These are phyloP conservation scores for Trichomonascaceae sp. DNA, from an alignment of 1,139 yeast genomes.

Conservation along the genomic window DNA sequence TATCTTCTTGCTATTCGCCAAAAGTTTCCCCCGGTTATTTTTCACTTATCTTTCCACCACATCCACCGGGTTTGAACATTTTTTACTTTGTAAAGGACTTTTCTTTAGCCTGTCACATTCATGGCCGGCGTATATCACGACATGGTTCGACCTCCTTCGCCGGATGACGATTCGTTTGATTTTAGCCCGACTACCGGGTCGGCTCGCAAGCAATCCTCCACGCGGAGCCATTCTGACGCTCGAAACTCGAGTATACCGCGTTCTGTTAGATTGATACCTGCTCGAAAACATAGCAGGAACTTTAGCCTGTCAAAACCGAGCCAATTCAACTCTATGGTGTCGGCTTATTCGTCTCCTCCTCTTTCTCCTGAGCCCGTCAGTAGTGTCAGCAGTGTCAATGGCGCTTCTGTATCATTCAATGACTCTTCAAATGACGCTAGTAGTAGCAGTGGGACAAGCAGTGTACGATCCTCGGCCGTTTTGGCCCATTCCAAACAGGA, in stretches of 20 bases:
- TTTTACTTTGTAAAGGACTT: not conserved
- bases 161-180: slow-evolving; percentile 32
- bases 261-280: not conserved
- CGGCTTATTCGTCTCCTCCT: slow-evolving; percentile 3
- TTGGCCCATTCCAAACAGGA: not conserved
- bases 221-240: slow-evolving; percentile 3
- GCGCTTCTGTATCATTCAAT: not conserved
- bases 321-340: not conserved
- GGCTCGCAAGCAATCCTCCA: slow-evolving; percentile 64
- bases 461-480: not conserved
- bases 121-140: not conserved
- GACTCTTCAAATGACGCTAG: slow-evolving; percentile 1
- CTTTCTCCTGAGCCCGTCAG: slow-evolving; percentile 1
- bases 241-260: not conserved
- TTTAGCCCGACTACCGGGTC: slow-evolving; percentile 19
- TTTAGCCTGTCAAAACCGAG: slow-evolving; percentile 4
- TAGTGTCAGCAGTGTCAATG: not conserved
- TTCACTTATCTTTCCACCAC: not conserved
- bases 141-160: slow-evolving; percentile 4
- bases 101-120: not conserved
- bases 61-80: not conserved
- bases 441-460: not conserved
- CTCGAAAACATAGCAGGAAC: slow-evolving; percentile 6
- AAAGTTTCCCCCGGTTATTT: too few relatives aligned
- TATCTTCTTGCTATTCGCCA: too few relatives aligned